Evolutionary conservation across 139 green algal genomes (phyloP), one percentile per base, ranked within the genome.

Genomic region (Micractinium sp.): DNA sequence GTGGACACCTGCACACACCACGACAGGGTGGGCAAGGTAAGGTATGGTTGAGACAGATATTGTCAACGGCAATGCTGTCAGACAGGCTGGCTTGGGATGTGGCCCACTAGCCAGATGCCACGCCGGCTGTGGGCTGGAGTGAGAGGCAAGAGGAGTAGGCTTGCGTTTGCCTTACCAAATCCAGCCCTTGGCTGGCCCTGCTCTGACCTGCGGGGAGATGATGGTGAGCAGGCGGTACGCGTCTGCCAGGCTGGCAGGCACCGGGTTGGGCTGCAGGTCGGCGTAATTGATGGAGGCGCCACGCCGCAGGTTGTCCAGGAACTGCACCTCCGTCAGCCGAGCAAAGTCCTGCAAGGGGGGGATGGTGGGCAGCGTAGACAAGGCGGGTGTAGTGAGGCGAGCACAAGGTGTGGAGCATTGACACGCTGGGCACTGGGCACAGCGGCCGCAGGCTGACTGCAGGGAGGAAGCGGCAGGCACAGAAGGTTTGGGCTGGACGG

Each of bases 231-330:
- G 84, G 63, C 67, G 81, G 87, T 93, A 93, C 66, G 93, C 82
- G 33, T 94, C 93, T 31, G 19, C 85, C 88, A 96, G 67, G 41
- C 71, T 87, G 47, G 90, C 63, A 3, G 92, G 92, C 56, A 91
- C 80, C 0, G 89, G 86, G 90, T 85, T 90, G 82, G 63, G 86
- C 60, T 90, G 87, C 83, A 96, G 88, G 87, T 96, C 94, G 29
- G 91, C 91, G 31, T 93, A 91, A 35, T 93, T 95, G 87, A 97
- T 94, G 74, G 93, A 96, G 67, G 94, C 92, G 39, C 95, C 95
- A 12, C 95, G 92, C n/a, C 95, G 91, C 91, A 97, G 93, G 91
- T 96, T 94, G 80, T 96, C 94, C 85, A 96, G 90, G 90, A 97
- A 97, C 76, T 95, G 95, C 39, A 97, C 86, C 81, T 97, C 95